Conservation (phyloP, 2,329 filamentous ascomycete species). For the Boeremia exigua region DNA sequence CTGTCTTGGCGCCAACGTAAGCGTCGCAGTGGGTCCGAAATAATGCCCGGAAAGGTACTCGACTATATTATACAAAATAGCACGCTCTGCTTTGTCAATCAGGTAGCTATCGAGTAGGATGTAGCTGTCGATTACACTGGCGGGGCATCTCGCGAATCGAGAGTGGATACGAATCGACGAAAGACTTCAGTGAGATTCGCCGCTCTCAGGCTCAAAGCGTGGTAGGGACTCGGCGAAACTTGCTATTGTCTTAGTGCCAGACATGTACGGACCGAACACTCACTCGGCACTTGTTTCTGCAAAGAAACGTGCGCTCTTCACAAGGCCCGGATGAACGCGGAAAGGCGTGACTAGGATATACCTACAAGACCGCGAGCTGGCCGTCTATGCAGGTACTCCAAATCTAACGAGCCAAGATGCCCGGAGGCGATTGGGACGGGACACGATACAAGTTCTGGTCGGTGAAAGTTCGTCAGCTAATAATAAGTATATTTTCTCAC, state of each 20-base stretch:
- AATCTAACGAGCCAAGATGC: no score
- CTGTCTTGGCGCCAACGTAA: neutral
- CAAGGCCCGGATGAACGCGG: neutral
- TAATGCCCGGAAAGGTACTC: neutral
- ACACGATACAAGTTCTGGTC: no score
- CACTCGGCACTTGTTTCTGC: neutral
- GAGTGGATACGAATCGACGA: no score
- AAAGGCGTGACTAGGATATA: neutral
- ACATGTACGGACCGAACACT: neutral
- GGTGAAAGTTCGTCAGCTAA: no score
- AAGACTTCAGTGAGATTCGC: neutral
- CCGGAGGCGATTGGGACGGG: no score
- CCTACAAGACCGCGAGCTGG: neutral
- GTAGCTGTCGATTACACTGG: neutral
- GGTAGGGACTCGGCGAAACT: neutral
- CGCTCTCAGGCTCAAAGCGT: neutral
- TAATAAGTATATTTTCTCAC: no score
- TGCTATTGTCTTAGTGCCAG: neutral
- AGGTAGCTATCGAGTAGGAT: neutral
- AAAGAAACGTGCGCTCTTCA: neutral
- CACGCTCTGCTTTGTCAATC: neutral
- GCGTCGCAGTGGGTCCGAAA: neutral
- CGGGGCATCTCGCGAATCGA: no score
- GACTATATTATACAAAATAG: neutral
- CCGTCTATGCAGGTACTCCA: neutral